These are phyloP conservation scores for Metschnikowia bowlesiae DNA, from an alignment of 805 yeast genomes.

Conservation along the genomic window DNA sequence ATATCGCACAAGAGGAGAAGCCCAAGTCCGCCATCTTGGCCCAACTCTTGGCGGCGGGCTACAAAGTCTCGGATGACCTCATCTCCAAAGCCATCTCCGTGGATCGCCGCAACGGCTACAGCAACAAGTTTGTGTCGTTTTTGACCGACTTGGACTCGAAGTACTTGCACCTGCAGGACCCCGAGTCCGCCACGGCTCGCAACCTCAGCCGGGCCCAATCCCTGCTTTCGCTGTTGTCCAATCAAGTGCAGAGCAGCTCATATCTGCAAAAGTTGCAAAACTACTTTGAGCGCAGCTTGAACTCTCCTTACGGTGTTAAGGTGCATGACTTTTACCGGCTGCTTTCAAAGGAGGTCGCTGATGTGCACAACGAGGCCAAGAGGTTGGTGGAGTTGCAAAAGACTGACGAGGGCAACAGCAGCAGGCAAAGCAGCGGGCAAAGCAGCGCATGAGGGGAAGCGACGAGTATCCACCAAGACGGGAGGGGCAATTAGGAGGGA, in stretches of 20 bases:
- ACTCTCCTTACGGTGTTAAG: slow-evolving; percentile 51
- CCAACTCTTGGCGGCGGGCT: slow-evolving; percentile 71
- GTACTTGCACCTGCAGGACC: slow-evolving; percentile 54
- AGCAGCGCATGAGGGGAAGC: no score
- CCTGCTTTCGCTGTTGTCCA: slow-evolving; percentile 34
- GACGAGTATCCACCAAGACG: no score
- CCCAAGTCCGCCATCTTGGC: slow-evolving; percentile 75
- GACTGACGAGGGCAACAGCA: background rate
- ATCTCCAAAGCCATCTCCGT: slow-evolving; percentile 57
- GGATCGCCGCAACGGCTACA: slow-evolving; percentile 61
- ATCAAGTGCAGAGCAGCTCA: slow-evolving; percentile 28
- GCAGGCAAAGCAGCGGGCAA: slow-evolving; percentile 3
- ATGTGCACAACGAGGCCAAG: slow-evolving; percentile 70
- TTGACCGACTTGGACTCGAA: slow-evolving; percentile 52
- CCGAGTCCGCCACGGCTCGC: slow-evolving; percentile 38
- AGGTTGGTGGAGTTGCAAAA: slow-evolving; percentile 59
- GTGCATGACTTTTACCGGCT: slow-evolving; percentile 57
- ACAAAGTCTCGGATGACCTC: slow-evolving; percentile 57
- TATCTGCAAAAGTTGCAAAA: slow-evolving; percentile 34
- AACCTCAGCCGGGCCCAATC: slow-evolving; percentile 27
- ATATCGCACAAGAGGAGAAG: slow-evolving; percentile 68
- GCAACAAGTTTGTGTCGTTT: slow-evolving; percentile 53
- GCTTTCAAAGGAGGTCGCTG: slow-evolving; percentile 51
- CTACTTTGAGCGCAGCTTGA: slow-evolving; percentile 45
- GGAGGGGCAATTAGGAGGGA: no score